A percentile compares a stretch with the other conserved stretches of the same genome.
phyloP scores from a whole-genome alignment of 805 yeast genomes.

The Ogataea methanolica region DNA sequence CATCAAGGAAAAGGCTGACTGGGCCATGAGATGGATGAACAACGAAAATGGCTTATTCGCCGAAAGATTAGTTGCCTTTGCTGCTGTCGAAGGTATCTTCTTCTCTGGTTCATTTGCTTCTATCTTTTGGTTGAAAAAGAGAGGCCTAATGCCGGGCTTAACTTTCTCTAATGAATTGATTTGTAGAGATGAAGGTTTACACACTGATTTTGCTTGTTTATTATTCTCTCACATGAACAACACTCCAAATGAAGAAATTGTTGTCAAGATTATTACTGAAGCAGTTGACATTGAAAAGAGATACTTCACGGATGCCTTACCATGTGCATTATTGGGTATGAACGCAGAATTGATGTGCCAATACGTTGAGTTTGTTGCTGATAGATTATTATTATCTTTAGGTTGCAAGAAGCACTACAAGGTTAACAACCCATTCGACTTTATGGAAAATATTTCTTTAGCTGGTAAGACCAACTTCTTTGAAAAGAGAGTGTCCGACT shows the following conservation, averaged over 20 bases:
- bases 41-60: slow-evolving; percentile 86
- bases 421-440: slow-evolving; percentile 91
- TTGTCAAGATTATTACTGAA: slow-evolving; percentile 84
- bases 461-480: slow-evolving; percentile 99
- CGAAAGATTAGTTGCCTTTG: slow-evolving; percentile 96
- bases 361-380: slow-evolving; percentile 97
- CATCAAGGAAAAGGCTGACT: slow-evolving; percentile 94
- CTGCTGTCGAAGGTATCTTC: slow-evolving; percentile 98
- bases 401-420: slow-evolving; percentile 89
- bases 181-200: slow-evolving; percentile 98
- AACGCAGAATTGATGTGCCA: slow-evolving; percentile 91
- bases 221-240: slow-evolving; percentile 88
- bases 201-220: slow-evolving; percentile 96
- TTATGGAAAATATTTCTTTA: slow-evolving; percentile 97
- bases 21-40: slow-evolving; percentile 97
- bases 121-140: slow-evolving; percentile 97
- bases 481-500: slow-evolving; percentile 97
- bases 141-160: slow-evolving; percentile 98
- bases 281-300: slow-evolving; percentile 94
- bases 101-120: slow-evolving; percentile 98
- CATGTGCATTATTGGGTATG: slow-evolving; percentile 92
- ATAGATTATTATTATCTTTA: slow-evolving; percentile 83
- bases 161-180: slow-evolving; percentile 97
- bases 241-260: slow-evolving; percentile 77
- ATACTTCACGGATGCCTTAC: slow-evolving; percentile 92